Conservation (phyloP, 495 filamentous ascomycete species). For the Oidiodendron maius region DNA sequence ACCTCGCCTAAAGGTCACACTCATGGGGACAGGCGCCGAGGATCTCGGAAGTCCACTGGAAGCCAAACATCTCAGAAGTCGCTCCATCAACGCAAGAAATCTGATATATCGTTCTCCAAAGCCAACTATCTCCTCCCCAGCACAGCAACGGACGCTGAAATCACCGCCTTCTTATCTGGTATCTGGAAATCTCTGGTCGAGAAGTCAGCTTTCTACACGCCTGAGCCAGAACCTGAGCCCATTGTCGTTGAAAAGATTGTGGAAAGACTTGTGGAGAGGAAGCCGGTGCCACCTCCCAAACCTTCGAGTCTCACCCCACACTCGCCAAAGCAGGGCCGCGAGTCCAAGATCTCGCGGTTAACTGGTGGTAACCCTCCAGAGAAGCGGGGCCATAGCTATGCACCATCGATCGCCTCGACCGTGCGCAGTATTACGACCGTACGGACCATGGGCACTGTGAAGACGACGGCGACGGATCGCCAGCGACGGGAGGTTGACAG, state of each 20-base stretch:
- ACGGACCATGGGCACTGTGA: no score
- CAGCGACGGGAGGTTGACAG: not conserved
- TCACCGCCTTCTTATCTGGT: conserved; percentile 15
- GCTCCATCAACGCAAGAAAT: not conserved
- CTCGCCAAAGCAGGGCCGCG: not conserved
- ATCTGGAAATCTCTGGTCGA: conserved; percentile 20
- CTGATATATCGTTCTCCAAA: conserved; percentile 15
- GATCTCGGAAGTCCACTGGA: not conserved
- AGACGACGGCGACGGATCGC: conserved; percentile 6
- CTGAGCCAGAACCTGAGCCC: conserved; percentile 13
- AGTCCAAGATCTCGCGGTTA: conserved; percentile 6
- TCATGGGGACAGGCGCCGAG: not conserved
- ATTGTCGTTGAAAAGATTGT: not conserved
- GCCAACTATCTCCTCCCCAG: conserved; percentile 21
- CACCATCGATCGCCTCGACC: conserved; percentile 1
- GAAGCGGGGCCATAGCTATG: not conserved
- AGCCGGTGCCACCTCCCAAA: conserved; percentile 2
- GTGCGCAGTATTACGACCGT: no score
- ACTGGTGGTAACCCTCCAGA: not conserved
- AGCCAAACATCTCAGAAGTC: not conserved
- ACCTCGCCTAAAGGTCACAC: not conserved
- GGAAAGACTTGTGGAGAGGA: not conserved
- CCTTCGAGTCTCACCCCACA: conserved; percentile 3
- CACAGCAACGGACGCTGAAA: conserved; percentile 21
- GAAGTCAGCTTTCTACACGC: conserved; percentile 18